phyloP scores from a whole-genome alignment of 805 yeast genomes.

The Danielozyma ontarioensis region DNA sequence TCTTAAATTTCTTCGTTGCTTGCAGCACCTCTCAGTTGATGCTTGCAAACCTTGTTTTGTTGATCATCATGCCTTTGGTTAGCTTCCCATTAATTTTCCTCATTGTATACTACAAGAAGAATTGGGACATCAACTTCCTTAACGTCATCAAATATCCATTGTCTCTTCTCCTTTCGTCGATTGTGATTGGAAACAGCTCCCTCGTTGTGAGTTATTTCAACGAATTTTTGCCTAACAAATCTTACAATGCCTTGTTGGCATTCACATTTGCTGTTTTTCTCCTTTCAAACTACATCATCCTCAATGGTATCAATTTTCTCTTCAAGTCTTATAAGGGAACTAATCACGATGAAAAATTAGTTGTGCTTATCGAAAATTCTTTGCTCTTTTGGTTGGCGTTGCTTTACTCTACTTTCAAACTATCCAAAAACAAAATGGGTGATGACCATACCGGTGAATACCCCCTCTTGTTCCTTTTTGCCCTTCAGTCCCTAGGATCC shows the following conservation, averaged over 20 bases:
- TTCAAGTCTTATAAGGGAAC: constrained; percentile 27
- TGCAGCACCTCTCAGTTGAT: constrained; percentile 47
- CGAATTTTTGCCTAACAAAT: constrained; percentile 37
- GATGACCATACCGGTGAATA: constrained; percentile 53
- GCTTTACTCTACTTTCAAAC: constrained; percentile 42
- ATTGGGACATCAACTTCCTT: constrained; percentile 41
- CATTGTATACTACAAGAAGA: constrained; percentile 41
- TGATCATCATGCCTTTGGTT: constrained; percentile 53
- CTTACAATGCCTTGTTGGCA: constrained; percentile 27
- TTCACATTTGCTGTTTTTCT: constrained; percentile 44
- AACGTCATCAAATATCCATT: constrained; percentile 55
- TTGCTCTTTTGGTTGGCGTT: constrained; percentile 53
- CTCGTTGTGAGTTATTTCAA: constrained; percentile 40
- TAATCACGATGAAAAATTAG: constrained; percentile 41
- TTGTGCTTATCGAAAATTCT: constrained; percentile 48
- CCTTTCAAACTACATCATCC: constrained; percentile 49
- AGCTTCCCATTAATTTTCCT: constrained; percentile 41
- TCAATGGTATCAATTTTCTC: constrained; percentile 40
- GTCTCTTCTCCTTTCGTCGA: constrained; percentile 3
- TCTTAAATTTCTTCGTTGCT: constrained; percentile 56
- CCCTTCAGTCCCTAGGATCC: constrained; percentile 42
- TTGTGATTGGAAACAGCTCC: constrained; percentile 18
- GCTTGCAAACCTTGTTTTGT: constrained; percentile 45
- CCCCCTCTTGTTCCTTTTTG: constrained; percentile 40
- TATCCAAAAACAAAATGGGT: constrained; percentile 35